phyloP scores from a whole-genome alignment of 23 red algal genomes.

The Gracilaria gracilis region DNA sequence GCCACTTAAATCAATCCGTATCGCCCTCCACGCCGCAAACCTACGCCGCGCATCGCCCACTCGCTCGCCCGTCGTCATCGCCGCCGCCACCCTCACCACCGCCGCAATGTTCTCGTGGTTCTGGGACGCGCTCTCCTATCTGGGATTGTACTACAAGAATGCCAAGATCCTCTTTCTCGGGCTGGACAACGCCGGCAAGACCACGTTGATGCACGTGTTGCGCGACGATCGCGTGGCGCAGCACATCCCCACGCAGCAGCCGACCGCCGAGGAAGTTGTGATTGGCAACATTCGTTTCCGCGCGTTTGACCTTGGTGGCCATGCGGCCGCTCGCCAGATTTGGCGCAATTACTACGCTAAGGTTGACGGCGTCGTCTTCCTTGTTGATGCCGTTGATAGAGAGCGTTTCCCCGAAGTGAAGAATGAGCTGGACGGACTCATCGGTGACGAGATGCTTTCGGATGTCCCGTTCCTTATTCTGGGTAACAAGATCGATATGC shows the following conservation, averaged over 20 bases:
- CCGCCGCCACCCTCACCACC: not conserved
- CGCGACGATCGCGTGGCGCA: constrained; percentile 91
- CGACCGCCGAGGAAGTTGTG: constrained; percentile 97
- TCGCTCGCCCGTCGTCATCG: not conserved
- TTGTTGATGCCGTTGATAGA: constrained; percentile 95
- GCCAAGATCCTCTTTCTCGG: constrained; percentile 99
- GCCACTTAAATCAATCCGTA: not conserved
- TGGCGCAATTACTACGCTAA: constrained; percentile 99
- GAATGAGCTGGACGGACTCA: constrained; percentile 89
- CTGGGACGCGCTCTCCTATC: constrained; percentile 94
- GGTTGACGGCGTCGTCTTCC: constrained; percentile 96
- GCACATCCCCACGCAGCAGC: constrained; percentile 96
- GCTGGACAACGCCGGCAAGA: constrained; percentile 99
- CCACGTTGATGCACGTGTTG: constrained; percentile 97
- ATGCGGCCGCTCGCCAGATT: constrained; percentile 94
- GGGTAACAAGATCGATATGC: constrained; percentile 99
- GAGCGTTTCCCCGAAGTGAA: constrained; percentile 96
- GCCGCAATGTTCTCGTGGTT: constrained; percentile 95
- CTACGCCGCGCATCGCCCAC: not conserved
- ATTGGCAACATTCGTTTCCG: constrained; percentile 96
- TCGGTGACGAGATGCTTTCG: constrained; percentile 90
- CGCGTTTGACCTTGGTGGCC: constrained; percentile 97
- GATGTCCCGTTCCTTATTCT: constrained; percentile 99
- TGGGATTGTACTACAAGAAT: constrained; percentile 98
- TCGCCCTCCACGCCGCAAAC: not conserved